Evolutionary conservation across 768 basidiomycete species (phyloP), one percentile per base, ranked within the genome.

Genomic region (Phallus indusiatus): DNA sequence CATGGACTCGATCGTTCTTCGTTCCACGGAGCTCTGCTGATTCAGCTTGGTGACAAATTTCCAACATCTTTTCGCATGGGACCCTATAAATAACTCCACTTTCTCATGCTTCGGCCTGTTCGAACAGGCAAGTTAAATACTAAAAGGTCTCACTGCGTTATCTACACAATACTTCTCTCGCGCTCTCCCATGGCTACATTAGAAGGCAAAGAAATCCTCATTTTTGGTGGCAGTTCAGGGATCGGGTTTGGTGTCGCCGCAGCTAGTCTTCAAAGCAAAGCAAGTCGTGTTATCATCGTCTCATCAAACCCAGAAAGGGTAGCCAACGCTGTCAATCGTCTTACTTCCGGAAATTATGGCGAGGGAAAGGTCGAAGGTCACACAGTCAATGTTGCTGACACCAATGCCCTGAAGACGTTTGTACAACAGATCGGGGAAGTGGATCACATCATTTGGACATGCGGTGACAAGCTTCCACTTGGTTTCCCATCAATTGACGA

Each of bases 191-290:
- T 59, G 57, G 48, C 57, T n/a, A 53, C 52, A 18, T 48, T 59
- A 16, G 28, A 28, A 20, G 61, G 61, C 17, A 50, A 62, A 51
- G 51, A 28, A 8, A 46, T 62, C 14, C 49, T 62, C 33, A 53
- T 62, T 21, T 35, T 62, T n/a, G 61, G 61, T 20, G 61, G 61
- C 24, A 50, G 56, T 11, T 61, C 60, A 16, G 61, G 61, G 18
- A 60, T 62, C 8, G 61, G 61, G 18, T 54, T 42, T 22, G 47
- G 22, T 10, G 61, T 53, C 10, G 61, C 61, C 7, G 55, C 60
- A 51, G 48, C 48, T n/a, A 14, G 58, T 22, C 21, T 62, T 14
- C 16, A 24, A 14, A 21, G 47, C n/a, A 28, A 42, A 14, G 59
- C 61, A 6, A 36, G 56, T 17, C 50, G 20, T 16, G 61, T 59